Evolutionary conservation across 768 basidiomycete genomes (phyloP), one percentile per base, ranked within the genome.

Genomic region (Omphalotus guepiniiformis): DNA sequence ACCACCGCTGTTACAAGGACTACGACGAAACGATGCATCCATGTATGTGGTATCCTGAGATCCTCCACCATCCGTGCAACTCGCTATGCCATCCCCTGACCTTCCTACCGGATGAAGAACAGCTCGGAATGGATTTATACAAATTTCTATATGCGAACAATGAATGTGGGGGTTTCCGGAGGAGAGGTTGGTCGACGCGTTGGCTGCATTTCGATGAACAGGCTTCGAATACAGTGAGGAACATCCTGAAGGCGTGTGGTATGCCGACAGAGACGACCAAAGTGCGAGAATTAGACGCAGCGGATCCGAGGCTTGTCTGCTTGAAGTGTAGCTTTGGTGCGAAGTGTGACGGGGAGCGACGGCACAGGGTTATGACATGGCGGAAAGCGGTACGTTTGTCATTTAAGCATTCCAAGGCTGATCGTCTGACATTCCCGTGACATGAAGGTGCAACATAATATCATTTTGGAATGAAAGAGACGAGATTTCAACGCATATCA

Each of bases 31-130:
- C 22, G 4, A 9, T 12, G 12, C 51, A 58, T 30, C 49, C 56
- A 8, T 50, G 50, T n/a, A 55, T 70, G 55, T 68, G 60, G 59
- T 68, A 62, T 44, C 68, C 68, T 8, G 62, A 68, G 37, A 61
- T 67, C 46, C 42, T 69, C 16, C 55, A 61, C 18, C 68, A 71
- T 50, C 47, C 54, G 0, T 70, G 68, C 55, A 62, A 60, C 29
- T 53, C 58, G 1, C 54, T 61, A 21, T 26, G 46, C 19, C 9
- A 19, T 9, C 37, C 18, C 11, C n/a, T 21, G 15, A 13, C 13
- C 15, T 2, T 13, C 15, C 13, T 13, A 40, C 18, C 18, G 2
- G 36, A 48, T 19, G 36, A 48, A 2, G 47, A 37, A 12, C n/a
- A 15, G 19, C 11, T 38, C n/a, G 37, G 32, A 13, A 12, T 39